A percentile compares a stretch with the other conserved stretches of the same genome.
Evolutionary conservation across 2,329 filamentous ascomycete species (phyloP).

Genomic region (Gnomoniopsis sp.): DNA sequence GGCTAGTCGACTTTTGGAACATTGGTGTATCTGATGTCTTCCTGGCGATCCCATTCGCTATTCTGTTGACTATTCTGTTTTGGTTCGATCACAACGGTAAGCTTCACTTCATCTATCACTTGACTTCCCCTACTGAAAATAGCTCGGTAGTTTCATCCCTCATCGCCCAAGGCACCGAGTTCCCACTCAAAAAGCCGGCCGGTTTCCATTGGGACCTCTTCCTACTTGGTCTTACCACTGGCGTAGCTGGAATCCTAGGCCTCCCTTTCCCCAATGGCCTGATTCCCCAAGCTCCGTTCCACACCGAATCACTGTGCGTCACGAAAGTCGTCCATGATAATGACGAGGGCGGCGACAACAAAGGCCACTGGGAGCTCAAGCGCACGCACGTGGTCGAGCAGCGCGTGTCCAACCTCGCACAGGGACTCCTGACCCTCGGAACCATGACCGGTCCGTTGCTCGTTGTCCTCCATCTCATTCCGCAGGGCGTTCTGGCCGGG

Average conservation of each 20-base stretch:
- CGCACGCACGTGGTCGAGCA: constrained; percentile 71
- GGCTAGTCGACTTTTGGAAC: constrained; percentile 82
- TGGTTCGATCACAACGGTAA: constrained; percentile 86
- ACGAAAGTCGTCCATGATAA: constrained; percentile 49
- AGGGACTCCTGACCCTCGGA: constrained; percentile 73
- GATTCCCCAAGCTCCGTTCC: constrained; percentile 80
- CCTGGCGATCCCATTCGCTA: constrained; percentile 79
- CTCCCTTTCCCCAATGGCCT: constrained; percentile 80
- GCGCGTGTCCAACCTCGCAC: constrained; percentile 72
- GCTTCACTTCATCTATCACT: constrained; percentile 17
- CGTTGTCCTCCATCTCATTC: constrained; percentile 71
- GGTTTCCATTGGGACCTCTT: constrained; percentile 87
- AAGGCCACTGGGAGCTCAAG: constrained; percentile 52
- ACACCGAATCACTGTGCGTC: constrained; percentile 75
- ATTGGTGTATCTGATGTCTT: constrained; percentile 71
- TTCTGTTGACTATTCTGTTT: constrained; percentile 80
- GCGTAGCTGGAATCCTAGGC: constrained; percentile 70
- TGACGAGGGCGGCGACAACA: constrained; percentile 52
- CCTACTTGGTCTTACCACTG: constrained; percentile 74
- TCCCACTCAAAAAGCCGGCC: constrained; percentile 74
- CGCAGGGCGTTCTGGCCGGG: constrained; percentile 74
- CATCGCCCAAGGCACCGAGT: constrained; percentile 80
- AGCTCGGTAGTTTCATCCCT: constrained; percentile 65
- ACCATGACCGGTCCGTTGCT: constrained; percentile 77
- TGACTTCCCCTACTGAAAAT: constrained; percentile 5